Conservation (phyloP, 371 early-diverging fungal genomes). For the Gilbertella persicaria region DNA sequence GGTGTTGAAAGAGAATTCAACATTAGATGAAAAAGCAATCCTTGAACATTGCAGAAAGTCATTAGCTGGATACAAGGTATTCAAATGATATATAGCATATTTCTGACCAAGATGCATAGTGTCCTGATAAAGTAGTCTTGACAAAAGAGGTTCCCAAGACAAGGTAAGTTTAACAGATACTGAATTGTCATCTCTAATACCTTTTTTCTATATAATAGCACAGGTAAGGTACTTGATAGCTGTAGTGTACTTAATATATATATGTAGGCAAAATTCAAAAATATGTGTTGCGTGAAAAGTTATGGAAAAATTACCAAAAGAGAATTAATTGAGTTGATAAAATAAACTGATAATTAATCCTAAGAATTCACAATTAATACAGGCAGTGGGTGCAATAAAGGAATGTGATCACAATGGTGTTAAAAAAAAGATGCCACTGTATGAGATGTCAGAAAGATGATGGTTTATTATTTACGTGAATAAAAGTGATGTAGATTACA, state of each 20-base stretch:
- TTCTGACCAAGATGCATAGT: constrained; percentile 12
- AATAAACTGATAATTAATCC: no score
- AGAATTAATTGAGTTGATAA: constrained; percentile 30
- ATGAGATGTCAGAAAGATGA: no score
- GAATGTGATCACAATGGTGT: no score
- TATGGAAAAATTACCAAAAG: constrained; percentile 29
- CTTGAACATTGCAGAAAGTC: constrained; percentile 47
- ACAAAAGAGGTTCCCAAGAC: constrained; percentile 37
- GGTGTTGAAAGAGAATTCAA: constrained; percentile 44
- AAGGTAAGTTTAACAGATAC: constrained; percentile 21
- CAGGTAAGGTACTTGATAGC: constrained; percentile 20
- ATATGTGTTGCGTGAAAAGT: constrained; percentile 19
- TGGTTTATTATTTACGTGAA: no score
- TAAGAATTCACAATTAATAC: no score
- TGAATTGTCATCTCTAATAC: background rate
- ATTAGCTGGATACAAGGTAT: constrained; percentile 58
- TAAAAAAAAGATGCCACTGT: no score
- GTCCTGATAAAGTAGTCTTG: constrained; percentile 36
- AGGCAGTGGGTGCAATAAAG: no score
- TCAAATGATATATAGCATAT: no score
- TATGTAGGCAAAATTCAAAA: constrained; percentile 47
- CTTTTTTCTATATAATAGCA: constrained; percentile 9
- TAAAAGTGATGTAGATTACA: no score
- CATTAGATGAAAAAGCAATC: constrained; percentile 31
- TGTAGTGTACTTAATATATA: background rate